These are phyloP conservation scores for Colletotrichum sp. DNA, from an alignment of 2,329 filamentous ascomycete species.

Conservation along the genomic window DNA sequence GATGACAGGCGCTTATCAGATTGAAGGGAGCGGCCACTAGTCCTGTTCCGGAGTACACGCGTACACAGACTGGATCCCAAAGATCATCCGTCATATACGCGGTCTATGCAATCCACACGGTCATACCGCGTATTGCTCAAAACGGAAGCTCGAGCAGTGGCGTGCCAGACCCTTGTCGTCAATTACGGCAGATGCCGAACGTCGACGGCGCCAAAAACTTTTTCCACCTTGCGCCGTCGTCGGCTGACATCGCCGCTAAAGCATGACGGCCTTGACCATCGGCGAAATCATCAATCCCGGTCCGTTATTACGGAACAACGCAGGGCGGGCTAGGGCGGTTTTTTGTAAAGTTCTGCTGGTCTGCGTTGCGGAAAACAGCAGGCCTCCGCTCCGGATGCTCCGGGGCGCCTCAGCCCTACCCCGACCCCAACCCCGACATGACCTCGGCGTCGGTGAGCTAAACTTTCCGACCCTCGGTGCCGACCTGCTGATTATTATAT, in stretches of 20 bases:
- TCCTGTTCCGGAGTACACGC: not conserved
- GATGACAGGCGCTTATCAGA: not conserved
- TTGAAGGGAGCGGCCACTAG: not conserved
- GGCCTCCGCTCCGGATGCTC: not conserved
- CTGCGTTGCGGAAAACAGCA: not conserved
- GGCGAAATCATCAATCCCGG: not conserved
- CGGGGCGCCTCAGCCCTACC: not conserved
- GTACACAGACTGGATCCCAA: not conserved
- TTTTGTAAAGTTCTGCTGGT: not conserved
- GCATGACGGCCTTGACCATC: not conserved
- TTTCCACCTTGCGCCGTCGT: not conserved
- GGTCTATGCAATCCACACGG: not conserved
- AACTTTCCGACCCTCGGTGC: not conserved
- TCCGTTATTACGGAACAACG: not conserved
- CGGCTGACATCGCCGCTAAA: not conserved
- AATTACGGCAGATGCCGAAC: not conserved
- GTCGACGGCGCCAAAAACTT: not conserved
- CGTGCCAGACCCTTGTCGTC: not conserved
- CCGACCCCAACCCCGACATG: not conserved
- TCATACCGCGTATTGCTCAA: not conserved
- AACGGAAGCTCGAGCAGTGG: not conserved
- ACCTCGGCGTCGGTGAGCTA: not conserved
- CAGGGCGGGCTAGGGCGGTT: not conserved
- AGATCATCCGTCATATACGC: not conserved
- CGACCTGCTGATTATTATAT: not conserved